Evolutionary conservation across 225 moss, liverwort and hornwort genomes (phyloP).

Genomic region (Pseudoscleropodium purum): DNA sequence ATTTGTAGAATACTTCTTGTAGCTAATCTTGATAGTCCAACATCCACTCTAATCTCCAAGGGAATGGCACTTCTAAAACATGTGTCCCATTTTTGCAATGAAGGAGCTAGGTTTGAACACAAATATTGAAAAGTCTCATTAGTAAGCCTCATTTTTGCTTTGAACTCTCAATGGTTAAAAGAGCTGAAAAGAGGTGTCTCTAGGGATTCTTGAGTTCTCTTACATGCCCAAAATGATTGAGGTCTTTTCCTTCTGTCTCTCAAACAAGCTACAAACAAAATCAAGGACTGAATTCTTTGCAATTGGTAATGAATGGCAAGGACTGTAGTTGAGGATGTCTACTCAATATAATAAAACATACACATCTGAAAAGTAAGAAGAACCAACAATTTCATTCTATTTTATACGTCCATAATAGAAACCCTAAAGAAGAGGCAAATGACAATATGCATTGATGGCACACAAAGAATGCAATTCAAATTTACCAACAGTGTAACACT

Average conservation of each 20-base stretch:
- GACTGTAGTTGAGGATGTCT: not conserved
- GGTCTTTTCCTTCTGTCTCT: not conserved
- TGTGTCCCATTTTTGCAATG: not conserved
- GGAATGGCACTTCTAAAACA: not conserved
- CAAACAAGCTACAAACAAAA: not conserved
- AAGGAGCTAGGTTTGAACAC: not conserved
- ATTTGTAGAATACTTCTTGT: not conserved
- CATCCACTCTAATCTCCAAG: not conserved
- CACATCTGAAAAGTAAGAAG: not conserved
- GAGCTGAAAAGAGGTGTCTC: not conserved
- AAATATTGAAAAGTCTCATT: not conserved
- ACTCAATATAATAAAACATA: not conserved
- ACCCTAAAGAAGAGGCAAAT: not conserved
- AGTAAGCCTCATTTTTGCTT: not conserved
- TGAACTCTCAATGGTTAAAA: not conserved
- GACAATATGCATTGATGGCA: too few species aligned
- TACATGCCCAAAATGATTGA: not conserved
- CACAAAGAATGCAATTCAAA: too few species aligned
- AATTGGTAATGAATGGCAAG: not conserved
- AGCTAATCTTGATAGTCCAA: not conserved
- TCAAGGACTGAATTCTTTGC: not conserved
- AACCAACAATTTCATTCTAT: not conserved
- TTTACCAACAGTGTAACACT: too few species aligned
- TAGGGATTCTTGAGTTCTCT: not conserved
- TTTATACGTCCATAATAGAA: not conserved